phyloP scores from a whole-genome alignment of 2,329 filamentous ascomycete species.

The Trichoderma polysporum region DNA sequence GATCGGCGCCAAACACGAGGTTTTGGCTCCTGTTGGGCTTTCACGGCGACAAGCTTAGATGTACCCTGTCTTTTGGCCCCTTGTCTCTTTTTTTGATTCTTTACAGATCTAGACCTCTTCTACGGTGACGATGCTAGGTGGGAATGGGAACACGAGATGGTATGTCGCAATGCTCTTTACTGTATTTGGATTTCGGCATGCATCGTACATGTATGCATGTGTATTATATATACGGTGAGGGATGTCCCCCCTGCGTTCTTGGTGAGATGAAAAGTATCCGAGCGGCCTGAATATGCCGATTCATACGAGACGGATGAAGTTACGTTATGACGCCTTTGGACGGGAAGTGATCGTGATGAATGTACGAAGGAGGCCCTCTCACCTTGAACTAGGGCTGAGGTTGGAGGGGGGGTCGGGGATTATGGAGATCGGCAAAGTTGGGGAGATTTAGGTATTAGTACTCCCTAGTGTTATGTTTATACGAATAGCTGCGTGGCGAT shows the following conservation, averaged over 20 bases:
- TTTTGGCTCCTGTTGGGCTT: conserved; percentile 2
- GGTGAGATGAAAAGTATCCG: not conserved
- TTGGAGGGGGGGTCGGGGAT: not conserved
- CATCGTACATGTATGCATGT: not conserved
- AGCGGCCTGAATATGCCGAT: not conserved
- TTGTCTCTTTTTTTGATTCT: not conserved
- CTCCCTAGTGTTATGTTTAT: not conserved
- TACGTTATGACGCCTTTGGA: not conserved
- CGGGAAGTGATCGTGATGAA: not conserved
- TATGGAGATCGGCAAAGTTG: not conserved
- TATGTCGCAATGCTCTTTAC: too few species aligned
- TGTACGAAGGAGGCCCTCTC: too few species aligned
- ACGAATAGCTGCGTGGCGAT: not conserved
- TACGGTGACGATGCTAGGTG: not conserved
- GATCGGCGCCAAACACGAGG: conserved; percentile 14
- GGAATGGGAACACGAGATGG: too few species aligned
- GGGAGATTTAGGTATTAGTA: not conserved
- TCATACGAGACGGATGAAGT: not conserved
- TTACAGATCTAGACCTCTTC: not conserved
- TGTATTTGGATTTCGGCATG: not conserved
- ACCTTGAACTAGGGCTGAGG: conserved; percentile 1
- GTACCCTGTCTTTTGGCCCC: not conserved
- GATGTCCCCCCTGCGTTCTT: not conserved
- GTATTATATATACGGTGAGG: not conserved
- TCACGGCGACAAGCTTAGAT: not conserved